phyloP scores from a whole-genome alignment of 2,329 filamentous ascomycete genomes.

The Stagonosporopsis chrysanthemi region DNA sequence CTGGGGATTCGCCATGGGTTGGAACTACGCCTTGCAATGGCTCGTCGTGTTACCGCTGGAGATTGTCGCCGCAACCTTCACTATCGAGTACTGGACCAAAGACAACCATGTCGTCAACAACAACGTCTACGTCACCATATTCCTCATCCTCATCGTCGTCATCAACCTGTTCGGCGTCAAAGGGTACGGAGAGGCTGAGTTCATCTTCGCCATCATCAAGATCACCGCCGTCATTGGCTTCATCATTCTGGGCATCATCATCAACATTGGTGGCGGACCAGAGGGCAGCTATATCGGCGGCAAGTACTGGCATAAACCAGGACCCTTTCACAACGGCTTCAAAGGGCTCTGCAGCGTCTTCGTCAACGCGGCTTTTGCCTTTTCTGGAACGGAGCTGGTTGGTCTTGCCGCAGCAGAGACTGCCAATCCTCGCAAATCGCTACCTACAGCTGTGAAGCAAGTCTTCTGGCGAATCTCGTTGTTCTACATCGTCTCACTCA shows the following conservation, averaged over 20 bases:
- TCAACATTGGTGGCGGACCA: slow-evolving; percentile 76
- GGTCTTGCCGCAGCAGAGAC: slow-evolving; percentile 68
- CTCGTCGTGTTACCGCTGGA: slow-evolving; percentile 82
- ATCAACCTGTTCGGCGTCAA: slow-evolving; percentile 77
- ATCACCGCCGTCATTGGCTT: slow-evolving; percentile 86
- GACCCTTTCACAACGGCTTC: slow-evolving; percentile 80
- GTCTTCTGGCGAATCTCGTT: slow-evolving; percentile 59
- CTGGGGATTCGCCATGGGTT: slow-evolving; percentile 95
- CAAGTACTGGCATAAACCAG: slow-evolving; percentile 77
- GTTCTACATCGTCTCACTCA: slow-evolving; percentile 87
- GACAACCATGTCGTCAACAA: slow-evolving; percentile 50
- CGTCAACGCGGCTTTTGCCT: slow-evolving; percentile 69
- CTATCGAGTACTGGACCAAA: slow-evolving; percentile 80
- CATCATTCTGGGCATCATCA: slow-evolving; percentile 84
- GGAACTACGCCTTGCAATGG: slow-evolving; percentile 94
- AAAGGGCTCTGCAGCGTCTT: slow-evolving; percentile 70
- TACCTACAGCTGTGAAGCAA: slow-evolving; percentile 55
- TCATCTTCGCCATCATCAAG: slow-evolving; percentile 86
- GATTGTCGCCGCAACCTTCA: slow-evolving; percentile 85
- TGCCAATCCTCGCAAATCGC: slow-evolving; percentile 60
- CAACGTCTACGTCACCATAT: slow-evolving; percentile 79
- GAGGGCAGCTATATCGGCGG: slow-evolving; percentile 78
- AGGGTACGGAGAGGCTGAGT: slow-evolving; percentile 89
- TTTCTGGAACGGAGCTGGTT: slow-evolving; percentile 68
- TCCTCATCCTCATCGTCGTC: slow-evolving; percentile 74